phyloP scores from a whole-genome alignment of 306 rosid species.

The Sophora flavescens region DNA sequence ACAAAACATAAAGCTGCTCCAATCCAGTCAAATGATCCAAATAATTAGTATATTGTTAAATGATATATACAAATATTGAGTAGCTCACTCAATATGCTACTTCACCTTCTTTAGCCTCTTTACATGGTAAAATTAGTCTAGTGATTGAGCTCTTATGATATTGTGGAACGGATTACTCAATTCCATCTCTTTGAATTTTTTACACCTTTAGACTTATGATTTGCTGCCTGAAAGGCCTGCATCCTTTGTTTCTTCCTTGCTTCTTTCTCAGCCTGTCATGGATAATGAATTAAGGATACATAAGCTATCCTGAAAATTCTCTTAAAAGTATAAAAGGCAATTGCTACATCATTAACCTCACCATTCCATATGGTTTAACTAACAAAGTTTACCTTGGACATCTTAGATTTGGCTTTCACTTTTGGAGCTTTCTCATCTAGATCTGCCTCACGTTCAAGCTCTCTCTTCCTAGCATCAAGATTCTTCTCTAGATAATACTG shows the following conservation, averaged over 20 bases:
- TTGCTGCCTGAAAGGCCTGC: constrained; percentile 92
- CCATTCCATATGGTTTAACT: not conserved
- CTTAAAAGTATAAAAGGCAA: not conserved
- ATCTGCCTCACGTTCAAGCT: constrained; percentile 89
- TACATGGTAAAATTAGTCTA: constrained; percentile 33
- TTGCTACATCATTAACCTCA: constrained; percentile 8
- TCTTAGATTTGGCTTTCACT: constrained; percentile 96
- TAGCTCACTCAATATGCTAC: constrained; percentile 52
- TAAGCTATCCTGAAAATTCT: constrained; percentile 16
- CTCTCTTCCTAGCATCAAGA: constrained; percentile 84
- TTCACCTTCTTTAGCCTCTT: constrained; percentile 41
- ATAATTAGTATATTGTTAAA: constrained; percentile 47
- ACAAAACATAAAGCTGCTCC: no score
- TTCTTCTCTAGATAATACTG: constrained; percentile 96
- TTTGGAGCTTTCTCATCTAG: constrained; percentile 93
- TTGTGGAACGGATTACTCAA: constrained; percentile 44
- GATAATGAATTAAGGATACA: not conserved
- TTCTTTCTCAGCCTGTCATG: constrained; percentile 87
- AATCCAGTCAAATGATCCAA: constrained; percentile 30
- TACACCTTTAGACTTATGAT: constrained; percentile 80
- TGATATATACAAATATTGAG: constrained; percentile 60
- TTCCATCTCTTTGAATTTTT: constrained; percentile 94
- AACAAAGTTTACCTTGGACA: constrained; percentile 80
- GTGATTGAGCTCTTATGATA: constrained; percentile 15
- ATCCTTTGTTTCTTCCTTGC: constrained; percentile 88